phyloP scores from a whole-genome alignment of 805 yeast species.

The Nakazawaea siamensis region DNA sequence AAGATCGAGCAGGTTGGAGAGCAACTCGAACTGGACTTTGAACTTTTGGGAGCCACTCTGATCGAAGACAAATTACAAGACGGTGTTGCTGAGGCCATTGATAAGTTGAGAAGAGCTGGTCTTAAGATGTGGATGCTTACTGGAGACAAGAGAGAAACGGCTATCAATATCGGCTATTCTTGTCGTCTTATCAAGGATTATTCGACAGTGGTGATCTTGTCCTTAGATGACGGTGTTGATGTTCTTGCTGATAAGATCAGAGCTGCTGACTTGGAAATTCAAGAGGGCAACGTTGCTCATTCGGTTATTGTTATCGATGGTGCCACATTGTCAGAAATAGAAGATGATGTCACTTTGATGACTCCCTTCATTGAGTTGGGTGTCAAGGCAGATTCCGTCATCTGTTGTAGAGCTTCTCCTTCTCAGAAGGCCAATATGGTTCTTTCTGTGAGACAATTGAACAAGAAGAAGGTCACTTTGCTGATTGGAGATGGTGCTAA shows the following conservation, averaged over 20 bases:
- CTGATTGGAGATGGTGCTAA: conserved; percentile 99
- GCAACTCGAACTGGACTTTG: conserved; percentile 58
- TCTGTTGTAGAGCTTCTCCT: conserved; percentile 95
- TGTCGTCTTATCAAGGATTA: conserved; percentile 90
- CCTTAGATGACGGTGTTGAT: conserved; percentile 29
- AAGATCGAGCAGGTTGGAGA: conserved; percentile 70
- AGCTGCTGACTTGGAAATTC: conserved; percentile 67
- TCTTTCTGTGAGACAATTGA: conserved; percentile 60
- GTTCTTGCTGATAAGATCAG: conserved; percentile 60
- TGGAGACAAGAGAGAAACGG: conserved; percentile 97
- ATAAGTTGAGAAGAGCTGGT: conserved; percentile 85
- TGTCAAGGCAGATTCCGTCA: conserved; percentile 80
- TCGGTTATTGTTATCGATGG: conserved; percentile 95
- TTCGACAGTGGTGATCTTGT: conserved; percentile 74
- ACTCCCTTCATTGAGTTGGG: conserved; percentile 79
- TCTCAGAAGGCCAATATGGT: conserved; percentile 94
- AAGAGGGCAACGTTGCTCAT: conserved; percentile 76
- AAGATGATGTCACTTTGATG: conserved; percentile 63
- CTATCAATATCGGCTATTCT: conserved; percentile 93
- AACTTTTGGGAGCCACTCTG: conserved; percentile 86
- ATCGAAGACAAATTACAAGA: conserved; percentile 94
- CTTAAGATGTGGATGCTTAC: conserved; percentile 97
- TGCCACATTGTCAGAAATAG: conserved; percentile 67
- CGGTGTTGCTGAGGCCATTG: conserved; percentile 96
- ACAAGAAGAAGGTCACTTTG: conserved; percentile 67